phyloP scores from a whole-genome alignment of 805 yeast genomes.

The Cephaloascus fragrans region DNA sequence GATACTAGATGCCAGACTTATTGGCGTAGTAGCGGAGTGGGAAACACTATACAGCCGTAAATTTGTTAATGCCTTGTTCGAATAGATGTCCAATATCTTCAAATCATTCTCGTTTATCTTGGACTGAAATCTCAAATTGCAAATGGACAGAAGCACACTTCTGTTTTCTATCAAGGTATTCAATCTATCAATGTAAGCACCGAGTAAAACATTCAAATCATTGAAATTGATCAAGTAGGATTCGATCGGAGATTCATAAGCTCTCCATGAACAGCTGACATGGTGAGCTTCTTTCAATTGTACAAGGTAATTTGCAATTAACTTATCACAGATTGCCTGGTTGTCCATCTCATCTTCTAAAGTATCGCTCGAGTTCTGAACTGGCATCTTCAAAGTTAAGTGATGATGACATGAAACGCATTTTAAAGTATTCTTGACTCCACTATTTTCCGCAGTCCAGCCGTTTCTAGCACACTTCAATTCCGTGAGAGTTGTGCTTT shows the following conservation, averaged over 20 bases:
- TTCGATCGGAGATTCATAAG: background rate
- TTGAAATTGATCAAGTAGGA: background rate
- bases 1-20: background rate
- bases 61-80: background rate
- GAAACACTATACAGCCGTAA: no score
- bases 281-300: background rate
- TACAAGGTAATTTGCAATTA: background rate
- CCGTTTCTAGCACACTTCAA: conserved; percentile 41
- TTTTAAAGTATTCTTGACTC: conserved; percentile 17
- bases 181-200: background rate
- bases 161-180: background rate
- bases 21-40: no score
- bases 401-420: conserved; percentile 22
- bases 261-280: background rate
- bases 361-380: conserved; percentile 6
- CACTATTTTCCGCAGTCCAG: conserved; percentile 29
- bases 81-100: background rate
- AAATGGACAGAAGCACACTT: background rate
- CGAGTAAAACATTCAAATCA: background rate
- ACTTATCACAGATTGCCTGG: background rate
- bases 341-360: background rate
- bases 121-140: background rate
- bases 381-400: conserved; percentile 5
- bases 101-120: background rate
- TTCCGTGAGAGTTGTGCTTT: conserved; percentile 23